These are phyloP conservation scores for Evernia prunastri DNA, from an alignment of 495 filamentous ascomycete species.

Conservation along the genomic window DNA sequence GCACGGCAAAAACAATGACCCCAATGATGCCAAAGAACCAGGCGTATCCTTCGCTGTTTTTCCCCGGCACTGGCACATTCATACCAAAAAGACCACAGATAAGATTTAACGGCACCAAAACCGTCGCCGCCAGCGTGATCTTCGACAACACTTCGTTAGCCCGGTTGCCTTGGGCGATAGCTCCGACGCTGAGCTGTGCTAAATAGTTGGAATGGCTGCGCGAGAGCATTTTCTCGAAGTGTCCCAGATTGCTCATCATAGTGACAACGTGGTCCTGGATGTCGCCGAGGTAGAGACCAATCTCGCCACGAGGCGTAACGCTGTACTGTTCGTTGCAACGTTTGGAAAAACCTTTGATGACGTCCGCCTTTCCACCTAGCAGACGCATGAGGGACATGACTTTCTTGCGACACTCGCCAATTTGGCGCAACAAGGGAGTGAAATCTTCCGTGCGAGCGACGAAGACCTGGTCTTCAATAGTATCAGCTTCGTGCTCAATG, in stretches of 20 bases:
- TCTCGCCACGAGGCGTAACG: constrained; percentile 88
- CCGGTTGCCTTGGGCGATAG: constrained; percentile 69
- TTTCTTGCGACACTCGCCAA: constrained; percentile 85
- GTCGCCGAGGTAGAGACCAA: constrained; percentile 91
- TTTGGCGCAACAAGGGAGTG: constrained; percentile 73
- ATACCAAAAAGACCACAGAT: constrained; percentile 95
- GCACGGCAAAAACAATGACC: constrained; percentile 53
- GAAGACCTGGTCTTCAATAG: constrained; percentile 92
- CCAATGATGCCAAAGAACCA: constrained; percentile 83
- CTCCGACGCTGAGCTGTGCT: constrained; percentile 87
- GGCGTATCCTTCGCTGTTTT: constrained; percentile 43
- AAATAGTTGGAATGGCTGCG: constrained; percentile 95
- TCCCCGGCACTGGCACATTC: constrained; percentile 83
- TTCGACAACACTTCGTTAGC: constrained; percentile 84
- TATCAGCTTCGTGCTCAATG: constrained; percentile 81
- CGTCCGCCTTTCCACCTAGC: constrained; percentile 92
- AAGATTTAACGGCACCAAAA: constrained; percentile 93
- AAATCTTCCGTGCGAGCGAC: constrained; percentile 84
- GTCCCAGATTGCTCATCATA: constrained; percentile 91
- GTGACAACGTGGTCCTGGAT: constrained; percentile 99
- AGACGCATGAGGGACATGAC: constrained; percentile 91
- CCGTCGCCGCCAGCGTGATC: constrained; percentile 90
- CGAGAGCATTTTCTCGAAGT: constrained; percentile 96
- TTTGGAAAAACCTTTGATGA: constrained; percentile 94
- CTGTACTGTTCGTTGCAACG: constrained; percentile 95